These are phyloP conservation scores for Collybia mongolica DNA, from an alignment of 768 basidiomycete species.

Conservation along the genomic window DNA sequence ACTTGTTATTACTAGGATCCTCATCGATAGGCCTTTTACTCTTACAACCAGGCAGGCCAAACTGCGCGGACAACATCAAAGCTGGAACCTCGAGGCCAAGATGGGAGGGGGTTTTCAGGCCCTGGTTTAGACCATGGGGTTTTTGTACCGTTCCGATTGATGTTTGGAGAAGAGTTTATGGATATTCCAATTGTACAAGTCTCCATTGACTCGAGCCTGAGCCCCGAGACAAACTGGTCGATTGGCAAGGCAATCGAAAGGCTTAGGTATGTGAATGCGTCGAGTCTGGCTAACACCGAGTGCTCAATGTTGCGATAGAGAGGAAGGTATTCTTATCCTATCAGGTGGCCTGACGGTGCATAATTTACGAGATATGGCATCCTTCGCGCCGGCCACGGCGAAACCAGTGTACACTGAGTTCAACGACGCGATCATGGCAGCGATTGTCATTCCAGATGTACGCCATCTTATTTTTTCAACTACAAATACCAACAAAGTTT, in stretches of 20 bases:
- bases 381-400: slow-evolving; percentile 50
- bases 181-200: slow-evolving; percentile 71
- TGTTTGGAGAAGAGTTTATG: slow-evolving; percentile 69
- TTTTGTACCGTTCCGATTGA: slow-evolving; percentile 74
- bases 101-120: slow-evolving; percentile 63
- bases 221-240: slow-evolving; percentile 62
- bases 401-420: slow-evolving; percentile 50
- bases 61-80: slow-evolving; percentile 46
- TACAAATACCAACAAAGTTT: slow-evolving; percentile 5
- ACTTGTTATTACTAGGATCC: not conserved
- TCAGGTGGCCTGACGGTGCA: slow-evolving; percentile 71
- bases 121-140: slow-evolving; percentile 79
- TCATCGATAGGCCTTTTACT: not conserved
- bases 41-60: slow-evolving; percentile 40
- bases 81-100: slow-evolving; percentile 56
- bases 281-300: not conserved
- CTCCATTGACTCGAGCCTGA: slow-evolving; percentile 60
- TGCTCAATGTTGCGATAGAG: slow-evolving; percentile 28
- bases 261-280: slow-evolving; percentile 46
- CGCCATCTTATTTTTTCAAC: not conserved
- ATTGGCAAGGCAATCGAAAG: slow-evolving; percentile 59
- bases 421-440: slow-evolving; percentile 56
- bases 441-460: slow-evolving; percentile 50
- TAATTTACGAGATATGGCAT: slow-evolving; percentile 55
- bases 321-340: slow-evolving; percentile 67